Evolutionary conservation across 106 monocot genomes (phyloP), one percentile per base, ranked within the genome.

Genomic region (Dendrobium huoshanense): DNA sequence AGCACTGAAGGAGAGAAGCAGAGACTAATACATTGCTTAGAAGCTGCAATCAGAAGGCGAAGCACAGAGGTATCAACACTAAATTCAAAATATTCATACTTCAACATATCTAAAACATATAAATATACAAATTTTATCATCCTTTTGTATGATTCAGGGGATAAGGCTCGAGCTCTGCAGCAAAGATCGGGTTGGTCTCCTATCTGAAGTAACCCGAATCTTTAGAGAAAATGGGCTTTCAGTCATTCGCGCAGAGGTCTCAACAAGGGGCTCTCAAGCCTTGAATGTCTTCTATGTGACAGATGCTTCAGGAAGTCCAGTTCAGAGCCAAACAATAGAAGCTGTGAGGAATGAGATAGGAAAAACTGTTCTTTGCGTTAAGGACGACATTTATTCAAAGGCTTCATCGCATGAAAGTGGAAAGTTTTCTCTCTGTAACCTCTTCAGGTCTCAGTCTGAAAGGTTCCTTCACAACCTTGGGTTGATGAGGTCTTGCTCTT

Each of bases 11-110:
- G 85, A 17, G 95, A 96, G 79, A 80, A 87, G 77, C 88, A 87
- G 51, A 80, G 93, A 19, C 43, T 96, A 56, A 78, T 83, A 29
- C 84, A 82, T 58, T 93, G 93, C 84, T 83, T 96, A 55, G 95
- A 96, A 81, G 95, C 95, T 7, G 95, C 95, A 22, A 90, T 96
- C 79, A 80, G 85, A 54, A 78, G 91, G 44, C 78, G 95, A 59
- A 89, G 70, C 64, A 85, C 86, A 0, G 84, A 93, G 95, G 92
- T 7, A 75, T 90, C 95, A 22, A 88, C 92, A 80, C 75, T 84
- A 24, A 0, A 67, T 67, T 22, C 67, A 58, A 58, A 58, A 58
- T 58, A 45, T 25, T 58, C 15, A 55, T 73, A 10, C 17, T 55
- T 55, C 17, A 13, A 13, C n/a, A 19, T 22, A 19, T 20, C 11